Evolutionary conservation across 1,284 basidiomycete genomes (phyloP).

Genomic region (Pyrrhoderma noxium): DNA sequence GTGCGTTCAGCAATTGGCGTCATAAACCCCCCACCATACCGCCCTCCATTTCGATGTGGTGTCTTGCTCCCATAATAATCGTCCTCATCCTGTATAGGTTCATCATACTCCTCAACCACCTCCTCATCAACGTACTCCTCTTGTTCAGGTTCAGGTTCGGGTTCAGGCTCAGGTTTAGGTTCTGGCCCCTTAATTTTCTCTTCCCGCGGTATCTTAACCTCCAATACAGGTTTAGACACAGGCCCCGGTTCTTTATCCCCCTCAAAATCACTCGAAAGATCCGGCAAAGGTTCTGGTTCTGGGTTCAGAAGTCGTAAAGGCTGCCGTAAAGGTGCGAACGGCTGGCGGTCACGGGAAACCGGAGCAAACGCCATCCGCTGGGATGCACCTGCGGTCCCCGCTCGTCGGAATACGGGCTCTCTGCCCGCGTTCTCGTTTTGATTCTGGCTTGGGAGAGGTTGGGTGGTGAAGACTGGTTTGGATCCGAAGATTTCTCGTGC

Average conservation of each 20-base stretch:
- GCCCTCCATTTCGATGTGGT: conserved; percentile 55
- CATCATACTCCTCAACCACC: conserved; percentile 2
- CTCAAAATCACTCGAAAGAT: too few species aligned
- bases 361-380: conserved; percentile 8
- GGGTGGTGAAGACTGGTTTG: background rate
- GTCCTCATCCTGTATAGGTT: conserved; percentile 24
- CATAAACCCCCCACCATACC: conserved; percentile 78
- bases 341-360: conserved; percentile 7
- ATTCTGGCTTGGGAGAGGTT: conserved; percentile 2
- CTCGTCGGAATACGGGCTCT: conserved; percentile 13
- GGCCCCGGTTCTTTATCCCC: too few species aligned
- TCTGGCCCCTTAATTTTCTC: too few species aligned
- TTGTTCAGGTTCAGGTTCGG: conserved; percentile 16
- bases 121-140: conserved; percentile 21
- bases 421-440: too few species aligned
- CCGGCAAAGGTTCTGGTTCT: too few species aligned
- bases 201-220: too few species aligned
- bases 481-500: conserved; percentile 26
- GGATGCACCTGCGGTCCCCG: conserved; percentile 2
- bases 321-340: conserved; percentile 5
- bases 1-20: conserved; percentile 94
- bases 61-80: conserved; percentile 34
- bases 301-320: background rate
- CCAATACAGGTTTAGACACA: too few species aligned
- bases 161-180: conserved; percentile 3